Conservation (phyloP, 805 yeast species). For the Candida insectorum region DNA sequence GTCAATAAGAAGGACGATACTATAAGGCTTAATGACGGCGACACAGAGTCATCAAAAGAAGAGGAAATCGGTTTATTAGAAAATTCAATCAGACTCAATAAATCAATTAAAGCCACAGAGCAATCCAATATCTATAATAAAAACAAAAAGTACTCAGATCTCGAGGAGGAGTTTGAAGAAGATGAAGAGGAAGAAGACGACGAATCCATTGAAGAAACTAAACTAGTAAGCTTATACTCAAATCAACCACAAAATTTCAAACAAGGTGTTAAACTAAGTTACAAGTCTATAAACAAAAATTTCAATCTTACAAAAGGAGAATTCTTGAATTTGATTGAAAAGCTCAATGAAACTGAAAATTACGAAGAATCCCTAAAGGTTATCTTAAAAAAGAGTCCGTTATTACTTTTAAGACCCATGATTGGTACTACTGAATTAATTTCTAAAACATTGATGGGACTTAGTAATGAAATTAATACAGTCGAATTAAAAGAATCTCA, state of each 20-base stretch:
- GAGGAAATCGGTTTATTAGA: slow-evolving; percentile 7
- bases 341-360: slow-evolving; percentile 60
- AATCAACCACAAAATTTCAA: slow-evolving; percentile 73
- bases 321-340: slow-evolving; percentile 54
- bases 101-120: slow-evolving; percentile 1
- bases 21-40: background rate
- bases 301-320: slow-evolving; percentile 63
- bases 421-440: slow-evolving; percentile 93
- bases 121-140: slow-evolving; percentile 8
- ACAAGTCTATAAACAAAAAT: slow-evolving; percentile 66
- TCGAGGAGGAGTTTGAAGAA: slow-evolving; percentile 22
- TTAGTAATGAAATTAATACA: slow-evolving; percentile 77
- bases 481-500: slow-evolving; percentile 52
- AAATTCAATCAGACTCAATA: slow-evolving; percentile 11
- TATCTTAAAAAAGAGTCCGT: slow-evolving; percentile 74
- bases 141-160: slow-evolving; percentile 16
- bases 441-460: slow-evolving; percentile 77
- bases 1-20: background rate
- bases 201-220: slow-evolving; percentile 25
- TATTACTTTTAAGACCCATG: slow-evolving; percentile 75
- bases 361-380: slow-evolving; percentile 67
- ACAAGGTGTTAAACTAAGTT: slow-evolving; percentile 76
- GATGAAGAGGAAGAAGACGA: slow-evolving; percentile 21
- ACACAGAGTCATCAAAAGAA: background rate
- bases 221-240: slow-evolving; percentile 67